Base-by-base conservation (phyloP, 495 filamentous ascomycete genomes). In the Chaetomidium leptoderma region DNA sequence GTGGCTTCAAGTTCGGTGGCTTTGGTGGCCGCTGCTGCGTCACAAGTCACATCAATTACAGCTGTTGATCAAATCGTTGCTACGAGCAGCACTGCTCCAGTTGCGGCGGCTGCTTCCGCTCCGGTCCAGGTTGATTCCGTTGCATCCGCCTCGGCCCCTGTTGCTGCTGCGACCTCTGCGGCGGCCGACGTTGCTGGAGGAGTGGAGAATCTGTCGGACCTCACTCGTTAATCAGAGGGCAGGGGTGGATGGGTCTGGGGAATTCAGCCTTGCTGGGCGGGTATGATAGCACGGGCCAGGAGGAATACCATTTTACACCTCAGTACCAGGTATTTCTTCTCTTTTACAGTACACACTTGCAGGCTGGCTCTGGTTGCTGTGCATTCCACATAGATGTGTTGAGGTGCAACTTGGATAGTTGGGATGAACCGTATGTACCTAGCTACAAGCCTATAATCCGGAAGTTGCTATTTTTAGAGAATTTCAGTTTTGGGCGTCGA, bases 171-270 rank as follows among this genome's bases (percentile, higher is more conserved):
- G 4, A 46, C 57, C 17, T 23, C 35, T 43, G 48, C 32, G 14
- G 45, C 54, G n/a, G 56, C 55, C n/a, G 49, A 53, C 3, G 56
- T 45, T 17, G 45, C 47, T 5, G 47, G 48, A 21, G 58, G 23
- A 3, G 55, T 46, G 11, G 62, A 63, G 36, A 63, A 65, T 30
- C 53, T 69, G 51, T 57, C 66, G 0, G 64, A 69, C 42, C 64
- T 69, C 52, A 69, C 66, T 3, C 66, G 66, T 49, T 69, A 52
- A 58, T n/a, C n/a, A 27, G 44, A 26, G 32, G 21, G 19, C 4
- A 13, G 45, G 29, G 45, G 32, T 13, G 19, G 45, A 8, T 48
- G 16, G 29, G 6, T 32, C 8, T 17, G 29, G 17, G 40, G 43
- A 11, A 8, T 29, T 14, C 21, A n/a, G 43, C 21, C 7, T 45